A percentile compares a stretch with the other conserved stretches of the same genome.
These are phyloP conservation scores for Platanthera zijinensis DNA, from an alignment of 106 monocot genomes.

Conservation along the genomic window DNA sequence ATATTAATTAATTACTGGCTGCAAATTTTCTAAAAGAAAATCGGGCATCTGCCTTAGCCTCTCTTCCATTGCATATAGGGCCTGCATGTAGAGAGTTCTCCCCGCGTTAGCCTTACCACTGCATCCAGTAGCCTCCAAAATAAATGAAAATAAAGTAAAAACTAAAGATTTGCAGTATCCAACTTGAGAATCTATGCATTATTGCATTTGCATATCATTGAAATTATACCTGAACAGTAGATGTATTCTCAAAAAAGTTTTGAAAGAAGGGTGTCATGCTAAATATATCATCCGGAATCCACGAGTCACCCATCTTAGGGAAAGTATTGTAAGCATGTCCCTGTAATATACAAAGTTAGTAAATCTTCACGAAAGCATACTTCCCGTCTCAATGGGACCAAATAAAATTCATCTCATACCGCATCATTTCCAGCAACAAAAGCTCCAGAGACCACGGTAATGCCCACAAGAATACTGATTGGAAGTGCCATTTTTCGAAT, in stretches of 20 bases:
- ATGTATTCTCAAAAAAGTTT: conserved; percentile 97
- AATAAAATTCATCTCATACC: conserved; percentile 26
- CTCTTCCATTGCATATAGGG: too few relatives aligned
- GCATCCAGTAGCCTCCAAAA: too few relatives aligned
- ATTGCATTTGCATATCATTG: neutral
- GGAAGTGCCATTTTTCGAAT: conserved; percentile 61
- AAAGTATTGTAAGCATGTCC: conserved; percentile 98
- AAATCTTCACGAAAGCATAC: neutral
- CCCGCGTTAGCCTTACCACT: too few relatives aligned
- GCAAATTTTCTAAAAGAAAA: too few relatives aligned
- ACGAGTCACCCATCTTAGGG: conserved; percentile 96
- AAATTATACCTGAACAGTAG: conserved; percentile 74
- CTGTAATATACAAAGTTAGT: conserved; percentile 19
- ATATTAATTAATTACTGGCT: too few relatives aligned
- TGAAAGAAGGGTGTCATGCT: conserved; percentile 72
- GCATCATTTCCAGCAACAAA: conserved; percentile 99
- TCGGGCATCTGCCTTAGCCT: too few relatives aligned
- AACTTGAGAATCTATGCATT: neutral
- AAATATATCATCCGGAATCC: conserved; percentile 90
- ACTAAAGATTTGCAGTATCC: neutral
- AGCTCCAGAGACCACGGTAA: conserved; percentile 92
- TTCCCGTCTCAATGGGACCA: neutral
- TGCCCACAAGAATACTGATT: conserved; percentile 65
- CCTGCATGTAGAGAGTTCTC: too few relatives aligned
- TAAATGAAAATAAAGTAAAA: neutral